Base-by-base conservation (phyloP, 805 yeast genomes). In the Yarrowia deformans region DNA sequence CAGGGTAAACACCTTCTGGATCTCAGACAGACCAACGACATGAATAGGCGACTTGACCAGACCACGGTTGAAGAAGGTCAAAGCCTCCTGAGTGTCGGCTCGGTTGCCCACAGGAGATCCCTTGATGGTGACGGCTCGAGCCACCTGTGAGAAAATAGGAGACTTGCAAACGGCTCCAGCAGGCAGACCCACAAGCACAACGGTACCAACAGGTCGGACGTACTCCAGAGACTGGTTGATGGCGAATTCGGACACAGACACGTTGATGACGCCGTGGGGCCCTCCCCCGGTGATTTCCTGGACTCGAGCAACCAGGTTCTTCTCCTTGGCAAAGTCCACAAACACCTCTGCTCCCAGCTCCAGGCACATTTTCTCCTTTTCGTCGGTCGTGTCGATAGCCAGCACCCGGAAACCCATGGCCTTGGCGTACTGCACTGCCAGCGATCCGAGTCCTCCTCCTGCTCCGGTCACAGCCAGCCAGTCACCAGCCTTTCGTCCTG, bases 381-480 rank as follows among this genome's bases (percentile, higher is more conserved):
- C 88, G 35, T 77, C 87, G 76, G 90, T 90, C 73, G 90, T 88
- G 74, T 89, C 93, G 73, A 89, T 87, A 74, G 86, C 92, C 66
- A 89, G 74, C 67, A 88, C 91, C 75, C 91, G 83, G 80, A 81
- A 82, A 72, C 92, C 93, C 92, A 89, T 88, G 70, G 91, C 91
- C 76, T 81, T 84, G 70, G 91, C 93, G 81, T 87, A 89, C 81
- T 89, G 93, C 73, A 87, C 80, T 69, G 91, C 91, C 73, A 89
- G 80, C 69, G 91, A 83, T 71, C 93, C 93, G 75, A 89, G 85
- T 72, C 93, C 93, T 78, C 93, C 91, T 75, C 88, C 91, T 67
- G 92, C 92, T 79, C 93, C 93, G 69, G 90, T 85, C 74, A 89
- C 81, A 73, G 90, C 89, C 70, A 89, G 88, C 91, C 91, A 88